These are phyloP conservation scores for Byssothecium circinans DNA, from an alignment of 2,329 filamentous ascomycete genomes.

Conservation along the genomic window DNA sequence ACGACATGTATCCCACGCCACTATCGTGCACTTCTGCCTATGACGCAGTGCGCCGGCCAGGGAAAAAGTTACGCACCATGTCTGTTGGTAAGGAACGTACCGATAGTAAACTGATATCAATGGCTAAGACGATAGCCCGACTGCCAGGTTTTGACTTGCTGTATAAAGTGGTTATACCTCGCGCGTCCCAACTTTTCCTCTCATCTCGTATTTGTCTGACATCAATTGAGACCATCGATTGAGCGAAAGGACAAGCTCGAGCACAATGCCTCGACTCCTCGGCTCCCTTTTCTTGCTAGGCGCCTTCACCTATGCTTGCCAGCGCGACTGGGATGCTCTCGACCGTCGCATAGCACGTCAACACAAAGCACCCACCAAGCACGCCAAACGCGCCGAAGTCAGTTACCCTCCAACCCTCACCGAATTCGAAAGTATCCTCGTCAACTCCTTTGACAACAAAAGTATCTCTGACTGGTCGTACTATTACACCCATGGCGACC, in stretches of 20 bases:
- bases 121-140: not conserved
- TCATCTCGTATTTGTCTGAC: not conserved
- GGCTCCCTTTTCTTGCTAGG: constrained; percentile 8
- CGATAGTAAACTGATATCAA: not conserved
- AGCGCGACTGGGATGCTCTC: constrained; percentile 22
- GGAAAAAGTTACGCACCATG: not conserved
- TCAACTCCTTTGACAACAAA: constrained; percentile 37
- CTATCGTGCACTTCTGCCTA: not conserved
- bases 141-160: too few species aligned
- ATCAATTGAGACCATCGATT: not conserved
- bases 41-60: not conserved
- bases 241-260: not conserved
- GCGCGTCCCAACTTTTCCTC: not conserved
- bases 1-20: constrained; percentile 12
- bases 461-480: constrained; percentile 24
- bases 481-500: constrained; percentile 30
- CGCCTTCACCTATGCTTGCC: constrained; percentile 17
- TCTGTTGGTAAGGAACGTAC: not conserved
- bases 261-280: constrained; percentile 12
- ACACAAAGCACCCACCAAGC: constrained; percentile 11
- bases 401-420: constrained; percentile 22
- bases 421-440: constrained; percentile 27
- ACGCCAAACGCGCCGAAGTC: constrained; percentile 18
- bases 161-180: not conserved
- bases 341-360: constrained; percentile 12